Percentiles rank a stretch among this genome's conserved stretches.
Evolutionary conservation across 78 protist species (phyloP).

Genomic region (Polysphondylium violaceum): DNA sequence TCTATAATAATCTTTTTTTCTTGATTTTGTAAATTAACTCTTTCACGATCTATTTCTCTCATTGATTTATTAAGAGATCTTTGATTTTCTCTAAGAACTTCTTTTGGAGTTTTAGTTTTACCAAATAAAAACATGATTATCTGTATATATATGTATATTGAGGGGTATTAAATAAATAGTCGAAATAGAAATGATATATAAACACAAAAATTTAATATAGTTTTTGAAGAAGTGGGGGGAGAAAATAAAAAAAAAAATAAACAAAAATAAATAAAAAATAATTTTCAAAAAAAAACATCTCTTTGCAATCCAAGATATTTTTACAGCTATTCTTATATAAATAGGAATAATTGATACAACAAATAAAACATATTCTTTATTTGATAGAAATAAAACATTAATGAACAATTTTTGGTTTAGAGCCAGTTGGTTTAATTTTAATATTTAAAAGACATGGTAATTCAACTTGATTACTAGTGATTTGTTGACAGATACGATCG

Average conservation of each 20-base stretch:
- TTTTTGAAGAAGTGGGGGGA: neutral
- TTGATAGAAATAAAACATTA: neutral
- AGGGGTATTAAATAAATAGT: neutral
- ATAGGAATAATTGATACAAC: neutral
- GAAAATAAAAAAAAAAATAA: slow-evolving; percentile 2
- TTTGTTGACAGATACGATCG: neutral
- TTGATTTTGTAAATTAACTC: slow-evolving; percentile 81
- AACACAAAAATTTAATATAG: neutral
- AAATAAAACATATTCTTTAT: neutral
- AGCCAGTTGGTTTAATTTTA: slow-evolving; percentile 67
- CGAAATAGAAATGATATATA: neutral
- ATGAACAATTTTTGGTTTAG: slow-evolving; percentile 56
- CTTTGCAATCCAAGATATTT: neutral
- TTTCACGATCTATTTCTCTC: slow-evolving; percentile 97
- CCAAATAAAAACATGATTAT: slow-evolving; percentile 69
- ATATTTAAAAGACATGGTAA: slow-evolving; percentile 51
- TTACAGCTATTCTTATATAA: neutral
- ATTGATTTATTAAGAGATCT: slow-evolving; percentile 90
- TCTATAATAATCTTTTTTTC: slow-evolving; percentile 92
- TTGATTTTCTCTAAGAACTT: slow-evolving; percentile 93
- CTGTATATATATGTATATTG: neutral
- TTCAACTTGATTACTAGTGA: neutral
- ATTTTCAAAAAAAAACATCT: neutral
- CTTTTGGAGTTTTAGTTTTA: slow-evolving; percentile 86
- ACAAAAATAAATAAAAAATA: neutral